A percentile compares a stretch with the other conserved stretches of the same genome.
These are phyloP conservation scores for Cercospora zeae-maydis DNA, from an alignment of 2,329 filamentous ascomycete species.

Conservation along the genomic window DNA sequence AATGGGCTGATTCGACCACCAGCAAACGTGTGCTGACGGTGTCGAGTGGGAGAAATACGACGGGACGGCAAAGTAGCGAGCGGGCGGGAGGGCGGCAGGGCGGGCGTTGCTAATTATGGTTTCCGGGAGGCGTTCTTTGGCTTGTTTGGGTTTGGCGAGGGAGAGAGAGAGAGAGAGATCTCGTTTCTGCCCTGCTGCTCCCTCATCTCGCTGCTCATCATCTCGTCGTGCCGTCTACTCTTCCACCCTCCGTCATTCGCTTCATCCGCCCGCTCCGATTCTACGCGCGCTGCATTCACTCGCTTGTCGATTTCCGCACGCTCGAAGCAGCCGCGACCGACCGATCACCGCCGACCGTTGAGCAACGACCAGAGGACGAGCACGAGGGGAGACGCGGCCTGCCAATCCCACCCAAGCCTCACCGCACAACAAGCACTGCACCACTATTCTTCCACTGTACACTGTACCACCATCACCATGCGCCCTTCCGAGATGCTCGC, in stretches of 20 bases:
- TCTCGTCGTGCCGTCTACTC: not conserved
- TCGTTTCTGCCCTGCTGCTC: not conserved
- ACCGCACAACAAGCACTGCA: constrained; percentile 7
- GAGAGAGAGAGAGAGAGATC: not conserved
- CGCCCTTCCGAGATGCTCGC: constrained; percentile 35
- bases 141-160: not conserved
- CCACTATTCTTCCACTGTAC: constrained; percentile 1
- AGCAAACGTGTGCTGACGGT: not conserved
- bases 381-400: constrained; percentile 22
- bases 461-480: constrained; percentile 30
- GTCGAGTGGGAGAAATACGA: not conserved
- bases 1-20: not conserved
- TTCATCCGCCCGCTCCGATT: not conserved
- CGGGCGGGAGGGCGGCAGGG: too few relatives aligned
- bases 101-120: constrained; percentile 2
- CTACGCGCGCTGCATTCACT: constrained; percentile 6
- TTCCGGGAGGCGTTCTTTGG: not conserved
- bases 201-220: not conserved
- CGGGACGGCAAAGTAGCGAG: not conserved
- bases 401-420: constrained; percentile 13
- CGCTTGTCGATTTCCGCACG: not conserved
- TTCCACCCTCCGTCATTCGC: not conserved
- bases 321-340: constrained; percentile 1
- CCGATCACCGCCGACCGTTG: constrained; percentile 14
- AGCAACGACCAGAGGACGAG: constrained; percentile 8